These are phyloP conservation scores for Dictyostelium capitatum DNA, from an alignment of 78 protist genomes.

Conservation along the genomic window DNA sequence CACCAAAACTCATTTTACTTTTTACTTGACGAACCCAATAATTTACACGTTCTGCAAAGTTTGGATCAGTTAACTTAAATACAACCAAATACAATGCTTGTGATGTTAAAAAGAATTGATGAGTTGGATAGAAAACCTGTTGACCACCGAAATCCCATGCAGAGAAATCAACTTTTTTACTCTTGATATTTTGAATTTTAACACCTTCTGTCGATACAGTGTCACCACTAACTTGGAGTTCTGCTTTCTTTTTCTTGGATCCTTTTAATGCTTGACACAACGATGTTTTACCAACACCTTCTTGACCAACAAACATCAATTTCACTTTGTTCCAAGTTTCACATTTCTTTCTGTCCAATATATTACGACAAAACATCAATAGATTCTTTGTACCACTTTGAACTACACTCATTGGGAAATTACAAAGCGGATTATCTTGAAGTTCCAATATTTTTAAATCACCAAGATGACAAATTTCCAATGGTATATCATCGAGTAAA, in stretches of 20 bases:
- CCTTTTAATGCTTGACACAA: slow-evolving; percentile 57
- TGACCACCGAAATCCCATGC: slow-evolving; percentile 86
- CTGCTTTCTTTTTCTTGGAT: slow-evolving; percentile 54
- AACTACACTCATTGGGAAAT: slow-evolving; percentile 54
- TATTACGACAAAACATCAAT: slow-evolving; percentile 49
- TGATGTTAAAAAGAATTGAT: slow-evolving; percentile 79
- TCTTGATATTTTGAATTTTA: slow-evolving; percentile 45
- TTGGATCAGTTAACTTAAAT: slow-evolving; percentile 58
- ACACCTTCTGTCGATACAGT: slow-evolving; percentile 79
- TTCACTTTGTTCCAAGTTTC: slow-evolving; percentile 79
- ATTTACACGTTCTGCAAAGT: slow-evolving; percentile 75
- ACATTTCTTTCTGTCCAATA: slow-evolving; percentile 40
- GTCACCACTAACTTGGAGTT: slow-evolving; percentile 70
- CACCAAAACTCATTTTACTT: slow-evolving; percentile 32
- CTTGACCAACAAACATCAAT: slow-evolving; percentile 80
- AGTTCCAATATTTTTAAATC: slow-evolving; percentile 67
- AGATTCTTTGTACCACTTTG: slow-evolving; percentile 53
- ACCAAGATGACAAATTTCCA: slow-evolving; percentile 47
- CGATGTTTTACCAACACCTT: slow-evolving; percentile 81
- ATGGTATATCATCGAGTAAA: slow-evolving; percentile 53
- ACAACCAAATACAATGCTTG: slow-evolving; percentile 75
- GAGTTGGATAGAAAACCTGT: slow-evolving; percentile 79
- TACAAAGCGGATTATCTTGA: slow-evolving; percentile 56
- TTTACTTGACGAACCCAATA: slow-evolving; percentile 79
- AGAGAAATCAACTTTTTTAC: slow-evolving; percentile 48